Evolutionary conservation across 108 stramenopile genomes (phyloP).

Genomic region (Chaetoceros tenuissimus): DNA sequence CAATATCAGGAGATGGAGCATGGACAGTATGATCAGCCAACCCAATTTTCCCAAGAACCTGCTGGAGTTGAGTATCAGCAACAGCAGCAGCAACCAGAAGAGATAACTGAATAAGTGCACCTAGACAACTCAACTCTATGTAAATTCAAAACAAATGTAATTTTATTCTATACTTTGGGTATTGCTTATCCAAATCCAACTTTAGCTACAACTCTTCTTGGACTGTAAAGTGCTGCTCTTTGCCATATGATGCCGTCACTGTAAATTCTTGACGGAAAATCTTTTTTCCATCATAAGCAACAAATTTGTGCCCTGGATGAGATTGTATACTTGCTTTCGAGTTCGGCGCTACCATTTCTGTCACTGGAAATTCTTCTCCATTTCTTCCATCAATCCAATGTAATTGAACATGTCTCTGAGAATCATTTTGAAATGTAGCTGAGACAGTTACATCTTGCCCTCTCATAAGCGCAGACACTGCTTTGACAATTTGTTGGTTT

Average conservation of each 20-base stretch:
- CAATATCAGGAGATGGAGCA: too few species aligned
- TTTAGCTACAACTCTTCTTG: not conserved
- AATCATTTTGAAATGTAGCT: constrained; percentile 21
- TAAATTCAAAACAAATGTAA: not conserved
- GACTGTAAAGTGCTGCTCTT: constrained; percentile 3
- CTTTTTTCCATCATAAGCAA: not conserved
- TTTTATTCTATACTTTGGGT: not conserved
- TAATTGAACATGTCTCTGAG: not conserved
- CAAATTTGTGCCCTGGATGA: not conserved
- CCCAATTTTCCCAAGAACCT: too few species aligned
- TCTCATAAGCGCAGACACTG: constrained; percentile 32
- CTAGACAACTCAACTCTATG: too few species aligned
- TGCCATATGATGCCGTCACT: not conserved
- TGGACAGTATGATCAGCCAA: too few species aligned
- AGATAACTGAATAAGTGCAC: too few species aligned
- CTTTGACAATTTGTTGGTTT: constrained; percentile 24
- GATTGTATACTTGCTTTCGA: not conserved
- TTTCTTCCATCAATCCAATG: constrained; percentile 1
- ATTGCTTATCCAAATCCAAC: not conserved
- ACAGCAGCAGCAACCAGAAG: too few species aligned
- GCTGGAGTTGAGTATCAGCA: too few species aligned
- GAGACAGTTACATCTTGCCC: constrained; percentile 36
- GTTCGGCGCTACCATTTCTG: not conserved
- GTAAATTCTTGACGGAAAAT: not conserved
- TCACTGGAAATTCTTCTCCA: constrained; percentile 1